Evolutionary conservation across 176 grass and related monocot species (phyloP), one percentile per base, ranked within the genome.

Genomic region (Dactylis glomerata): DNA sequence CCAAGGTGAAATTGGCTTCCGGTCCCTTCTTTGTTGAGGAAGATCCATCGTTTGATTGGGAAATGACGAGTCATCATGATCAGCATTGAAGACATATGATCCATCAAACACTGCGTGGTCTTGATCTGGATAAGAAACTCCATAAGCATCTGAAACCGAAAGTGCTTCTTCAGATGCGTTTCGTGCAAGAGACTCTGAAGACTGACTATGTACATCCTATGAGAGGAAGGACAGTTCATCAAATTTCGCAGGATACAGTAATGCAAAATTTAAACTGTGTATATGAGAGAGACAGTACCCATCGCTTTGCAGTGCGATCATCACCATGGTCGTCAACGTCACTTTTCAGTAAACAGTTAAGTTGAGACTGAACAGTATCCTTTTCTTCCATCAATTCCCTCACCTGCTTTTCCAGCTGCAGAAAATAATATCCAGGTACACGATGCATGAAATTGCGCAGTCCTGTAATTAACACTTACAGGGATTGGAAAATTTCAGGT

Each of bases 361-460:
- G 93, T 64, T 94, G 89, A 86, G 91, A 94, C 62, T 99, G 93
- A 84, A 89, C 96, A 37, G 78, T 89, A 64, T 99, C 89, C 70
- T 92, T 93, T 88, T 99, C 89, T 89, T 90, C 87, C 83, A 96
- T 89, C 85, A 99, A 81, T 42, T 99, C 93, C 81, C 83, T 96
- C 65, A 99, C 70, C 50, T 96, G 93, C 16, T 81, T 88, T 76
- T 99, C 96, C 82, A 99, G 87, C 96, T 98, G 69, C n/a, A 82
- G 54, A 74, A 81, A 54, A 6, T 26, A 17, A 46, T 73, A 67
- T 22, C 79, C 10, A 24, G 20, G 42, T 44, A 75, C 38, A 31
- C 1, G 56, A 12, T 62, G 40, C 51, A 84, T 85, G 52, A 75
- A 65, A 82, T 30, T 54, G 64, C 30, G 47, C 6, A 57, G 17